These are phyloP conservation scores for Alternaria arborescens DNA, from an alignment of 2,329 filamentous ascomycete species.

Conservation along the genomic window DNA sequence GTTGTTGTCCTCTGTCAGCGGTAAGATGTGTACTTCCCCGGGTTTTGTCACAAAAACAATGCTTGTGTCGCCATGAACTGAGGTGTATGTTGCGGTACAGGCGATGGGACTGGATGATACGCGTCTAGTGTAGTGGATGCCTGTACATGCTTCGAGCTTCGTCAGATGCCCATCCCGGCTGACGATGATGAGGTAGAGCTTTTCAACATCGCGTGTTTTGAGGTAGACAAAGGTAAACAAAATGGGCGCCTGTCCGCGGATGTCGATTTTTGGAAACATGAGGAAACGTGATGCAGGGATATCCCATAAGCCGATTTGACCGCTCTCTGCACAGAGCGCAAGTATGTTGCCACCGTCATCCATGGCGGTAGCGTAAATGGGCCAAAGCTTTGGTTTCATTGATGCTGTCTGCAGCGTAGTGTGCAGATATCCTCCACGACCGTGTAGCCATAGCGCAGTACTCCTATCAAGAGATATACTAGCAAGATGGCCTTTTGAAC, in stretches of 20 bases:
- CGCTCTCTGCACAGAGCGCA: constrained; percentile 68
- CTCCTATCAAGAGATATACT: constrained; percentile 75
- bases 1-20: constrained; percentile 32
- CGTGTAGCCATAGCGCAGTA: constrained; percentile 68
- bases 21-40: constrained; percentile 47
- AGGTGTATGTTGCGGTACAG: constrained; percentile 40
- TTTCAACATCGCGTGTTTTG: constrained; percentile 38
- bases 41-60: constrained; percentile 47
- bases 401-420: constrained; percentile 42
- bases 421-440: constrained; percentile 40
- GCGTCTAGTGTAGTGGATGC: constrained; percentile 42
- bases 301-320: constrained; percentile 70
- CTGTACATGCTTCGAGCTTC: constrained; percentile 63
- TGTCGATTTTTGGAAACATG: constrained; percentile 60
- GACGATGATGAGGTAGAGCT: constrained; percentile 65
- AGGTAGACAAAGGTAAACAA: constrained; percentile 64
- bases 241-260: constrained; percentile 68
- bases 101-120: constrained; percentile 39
- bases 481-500: constrained; percentile 69
- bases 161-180: constrained; percentile 70
- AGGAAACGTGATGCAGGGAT: constrained; percentile 66
- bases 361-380: constrained; percentile 68
- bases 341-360: constrained; percentile 71
- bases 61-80: constrained; percentile 35
- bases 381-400: constrained; percentile 51